phyloP scores from a whole-genome alignment of 2,329 filamentous ascomycete species.

The Epichloe scottii region DNA sequence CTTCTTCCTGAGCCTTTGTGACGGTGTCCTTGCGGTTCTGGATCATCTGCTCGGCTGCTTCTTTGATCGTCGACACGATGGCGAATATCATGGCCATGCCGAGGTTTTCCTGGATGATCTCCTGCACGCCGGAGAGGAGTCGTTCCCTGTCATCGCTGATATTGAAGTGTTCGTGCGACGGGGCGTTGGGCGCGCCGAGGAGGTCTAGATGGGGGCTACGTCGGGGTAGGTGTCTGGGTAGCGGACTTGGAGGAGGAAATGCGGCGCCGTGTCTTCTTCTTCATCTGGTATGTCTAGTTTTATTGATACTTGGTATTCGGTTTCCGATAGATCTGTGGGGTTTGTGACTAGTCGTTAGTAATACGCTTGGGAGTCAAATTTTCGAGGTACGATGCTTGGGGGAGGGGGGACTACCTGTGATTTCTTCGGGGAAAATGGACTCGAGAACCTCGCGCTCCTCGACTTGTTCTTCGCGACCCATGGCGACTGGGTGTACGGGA shows the following conservation, averaged over 20 bases:
- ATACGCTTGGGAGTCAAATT: too few relatives aligned
- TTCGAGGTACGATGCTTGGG: too few relatives aligned
- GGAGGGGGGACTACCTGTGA: slow-evolving; percentile 50
- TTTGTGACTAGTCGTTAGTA: background rate
- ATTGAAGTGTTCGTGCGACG: slow-evolving; percentile 61
- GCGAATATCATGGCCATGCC: slow-evolving; percentile 98
- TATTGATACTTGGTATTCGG: slow-evolving; percentile 76
- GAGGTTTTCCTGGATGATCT: slow-evolving; percentile 79
- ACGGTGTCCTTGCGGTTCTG: slow-evolving; percentile 55
- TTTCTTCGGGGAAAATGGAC: slow-evolving; percentile 96
- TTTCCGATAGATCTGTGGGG: slow-evolving; percentile 69
- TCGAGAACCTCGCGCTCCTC: slow-evolving; percentile 97
- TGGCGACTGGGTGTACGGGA: slow-evolving; percentile 15
- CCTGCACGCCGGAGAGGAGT: slow-evolving; percentile 58
- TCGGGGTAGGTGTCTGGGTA: slow-evolving; percentile 91
- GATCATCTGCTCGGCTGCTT: slow-evolving; percentile 78
- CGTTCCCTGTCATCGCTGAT: slow-evolving; percentile 65
- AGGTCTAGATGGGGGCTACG: slow-evolving; percentile 69
- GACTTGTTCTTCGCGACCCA: slow-evolving; percentile 75
- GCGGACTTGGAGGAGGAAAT: slow-evolving; percentile 69
- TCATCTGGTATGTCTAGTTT: slow-evolving; percentile 64
- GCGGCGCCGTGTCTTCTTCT: slow-evolving; percentile 50
- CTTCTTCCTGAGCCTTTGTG: slow-evolving; percentile 45
- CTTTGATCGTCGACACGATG: slow-evolving; percentile 75
- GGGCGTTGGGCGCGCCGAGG: slow-evolving; percentile 55